Percentiles rank a stretch among this genome's conserved stretches.
Evolutionary conservation across 345 rosid species (phyloP).

Genomic region (Raphanus sativus): DNA sequence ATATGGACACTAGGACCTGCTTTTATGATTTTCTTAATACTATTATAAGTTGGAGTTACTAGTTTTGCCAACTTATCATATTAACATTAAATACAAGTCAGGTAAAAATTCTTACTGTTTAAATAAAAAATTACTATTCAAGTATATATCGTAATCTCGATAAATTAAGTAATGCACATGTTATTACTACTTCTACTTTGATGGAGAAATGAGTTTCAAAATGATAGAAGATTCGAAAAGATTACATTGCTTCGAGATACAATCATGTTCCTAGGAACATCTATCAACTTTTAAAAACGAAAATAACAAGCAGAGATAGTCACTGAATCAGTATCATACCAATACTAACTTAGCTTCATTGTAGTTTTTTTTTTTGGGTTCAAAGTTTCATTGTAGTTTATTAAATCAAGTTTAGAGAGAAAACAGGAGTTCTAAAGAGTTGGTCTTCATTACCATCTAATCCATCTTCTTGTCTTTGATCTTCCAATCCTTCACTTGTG

Average conservation of each 20-base stretch:
- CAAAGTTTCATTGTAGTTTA: not conserved
- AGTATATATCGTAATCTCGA: not conserved
- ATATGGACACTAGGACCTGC: slow-evolving; percentile 85
- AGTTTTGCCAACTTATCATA: not conserved
- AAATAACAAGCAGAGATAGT: not conserved
- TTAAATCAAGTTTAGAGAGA: not conserved
- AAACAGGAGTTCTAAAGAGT: not conserved
- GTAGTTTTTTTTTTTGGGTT: too few relatives aligned
- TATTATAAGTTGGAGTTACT: not conserved
- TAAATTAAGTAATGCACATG: not conserved
- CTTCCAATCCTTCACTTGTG: not conserved
- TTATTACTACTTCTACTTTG: not conserved
- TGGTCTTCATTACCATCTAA: not conserved
- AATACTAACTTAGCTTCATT: not conserved
- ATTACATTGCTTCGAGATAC: not conserved
- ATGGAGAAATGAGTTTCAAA: not conserved
- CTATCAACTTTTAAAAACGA: slow-evolving; percentile 14
- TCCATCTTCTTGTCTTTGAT: not conserved
- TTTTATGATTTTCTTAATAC: slow-evolving; percentile 78
- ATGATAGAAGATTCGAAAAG: not conserved
- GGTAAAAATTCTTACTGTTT: not conserved
- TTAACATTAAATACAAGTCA: not conserved
- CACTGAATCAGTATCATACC: slow-evolving; percentile 1
- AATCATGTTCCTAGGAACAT: slow-evolving; percentile 13
- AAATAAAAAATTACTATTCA: not conserved